Evolutionary conservation across 148 eudicot species (phyloP), one percentile per base, ranked within the genome.

Genomic region (Vaccinium macrocarpon): DNA sequence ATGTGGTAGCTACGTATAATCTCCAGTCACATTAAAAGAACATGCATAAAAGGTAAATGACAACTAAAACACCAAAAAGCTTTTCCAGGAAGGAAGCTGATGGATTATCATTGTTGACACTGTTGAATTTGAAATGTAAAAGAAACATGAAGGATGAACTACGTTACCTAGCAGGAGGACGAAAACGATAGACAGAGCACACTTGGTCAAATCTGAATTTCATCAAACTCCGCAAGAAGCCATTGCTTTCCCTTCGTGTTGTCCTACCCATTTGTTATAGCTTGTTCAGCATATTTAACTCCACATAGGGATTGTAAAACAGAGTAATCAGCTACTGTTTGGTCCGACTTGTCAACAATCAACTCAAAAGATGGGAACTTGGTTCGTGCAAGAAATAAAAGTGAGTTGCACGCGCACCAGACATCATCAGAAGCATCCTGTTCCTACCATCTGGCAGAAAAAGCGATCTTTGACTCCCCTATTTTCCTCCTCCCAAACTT

Each of bases 401-500:
- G 13, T n/a, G 68, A 62, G 8, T 62, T 62, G 68, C 12, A 23
- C 5, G 13, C 23, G 19, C 19, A 57, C 62, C 62, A 57, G 68
- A 25, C 32, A 25, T 66, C 68, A n/a, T n/a, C 35, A 66, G 72
- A 66, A 66, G 72, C 72, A 66, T 66, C 72, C 32, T 66, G 72
- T 66, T 25, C 72, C 32, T 23, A 52, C 35, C 72, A 66, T 25
- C 27, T 25, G 35, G 72, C 35, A 7, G 15, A 25, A 64, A 64
- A 64, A 14, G 35, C 2, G 6, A 25, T 25, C 72, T 66, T 12
- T 66, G 23, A 59, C 66, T 7, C 66, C 66, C 23, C 66, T 7
- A 19, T 59, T 59, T 59, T 59, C 66, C 66, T 59, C 66, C 66
- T 59, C 66, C 66, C 25, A 59, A 59, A 19, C 66, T 21, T 59